Base-by-base conservation (phyloP, 495 filamentous ascomycete species). In the Talaromyces stipitatus region DNA sequence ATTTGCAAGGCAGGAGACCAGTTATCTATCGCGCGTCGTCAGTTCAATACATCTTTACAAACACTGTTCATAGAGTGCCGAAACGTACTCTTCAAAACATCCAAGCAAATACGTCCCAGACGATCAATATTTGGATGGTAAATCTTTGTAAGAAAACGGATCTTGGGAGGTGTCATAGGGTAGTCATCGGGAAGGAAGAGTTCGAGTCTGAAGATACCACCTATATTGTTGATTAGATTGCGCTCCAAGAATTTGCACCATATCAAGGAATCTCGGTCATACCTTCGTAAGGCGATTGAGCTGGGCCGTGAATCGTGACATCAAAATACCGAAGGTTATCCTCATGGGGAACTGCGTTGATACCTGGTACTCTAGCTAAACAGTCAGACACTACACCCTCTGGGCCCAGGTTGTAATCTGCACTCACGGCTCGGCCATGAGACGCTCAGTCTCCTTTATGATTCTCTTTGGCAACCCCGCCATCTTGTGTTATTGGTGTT, bases 61-160 rank as follows among this genome's bases (percentile, higher is more conserved):
- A 10, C 0, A 36, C 14, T 22, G 33, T 11, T 27, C 16, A 12
- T 11, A n/a, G 6, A 2, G 22, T 5, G 14, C 14, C 14, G 24
- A 36, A n/a, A 65, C 78, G 59, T 81, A 96, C 94, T 95, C 79
- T 99, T 99, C 57, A 99, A 71, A 24, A 99, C 95, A 71, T 99
- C 94, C 53, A 99, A 70, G 70, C 94, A 99, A 69, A 99, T 99
- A 26, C 94, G 87, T 47, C 94, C 94, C 0, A 97, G 82, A 72
- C 94, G 92, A 68, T 99, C 94, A 60, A 99, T 97, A 69, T 99
- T 99, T 10, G 94, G 94, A 65, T 99, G 94, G 70, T 96, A 99
- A 70, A 99, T 99, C 73, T 96, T 96, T 61, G 94, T 99, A 18
- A 99, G 74, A 73, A 99, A 99, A 36, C 94, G 88, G 61, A 99